Conservation (phyloP, 306 rosid genomes). For the Malus sieversii region DNA sequence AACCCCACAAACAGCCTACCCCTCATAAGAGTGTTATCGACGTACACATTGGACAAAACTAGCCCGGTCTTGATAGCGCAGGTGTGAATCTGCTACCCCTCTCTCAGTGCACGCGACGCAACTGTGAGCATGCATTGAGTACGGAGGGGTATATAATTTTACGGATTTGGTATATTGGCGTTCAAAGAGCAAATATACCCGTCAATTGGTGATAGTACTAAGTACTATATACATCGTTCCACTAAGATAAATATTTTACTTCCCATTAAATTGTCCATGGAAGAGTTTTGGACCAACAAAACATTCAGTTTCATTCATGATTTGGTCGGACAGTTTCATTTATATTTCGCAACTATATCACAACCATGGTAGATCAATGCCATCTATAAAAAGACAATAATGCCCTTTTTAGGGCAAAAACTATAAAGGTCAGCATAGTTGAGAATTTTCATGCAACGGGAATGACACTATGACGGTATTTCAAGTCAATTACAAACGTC, state of each 20-base stretch:
- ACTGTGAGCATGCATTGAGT: background rate
- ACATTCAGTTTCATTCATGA: background rate
- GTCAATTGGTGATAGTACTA: no score
- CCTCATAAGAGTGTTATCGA: slow-evolving; percentile 30
- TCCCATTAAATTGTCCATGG: no score
- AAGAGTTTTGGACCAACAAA: no score
- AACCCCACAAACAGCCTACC: slow-evolving; percentile 25
- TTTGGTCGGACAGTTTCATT: background rate
- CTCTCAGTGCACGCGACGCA: slow-evolving; percentile 6
- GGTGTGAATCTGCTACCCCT: slow-evolving; percentile 34
- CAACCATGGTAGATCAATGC: no score
- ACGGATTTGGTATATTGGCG: no score
- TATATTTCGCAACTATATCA: background rate
- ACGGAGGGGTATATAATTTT: slow-evolving; percentile 3
- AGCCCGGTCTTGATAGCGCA: slow-evolving; percentile 20
- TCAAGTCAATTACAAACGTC: background rate
- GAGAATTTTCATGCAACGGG: background rate
- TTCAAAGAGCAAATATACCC: no score
- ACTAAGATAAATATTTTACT: no score
- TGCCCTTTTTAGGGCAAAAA: background rate
- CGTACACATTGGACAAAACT: slow-evolving; percentile 24
- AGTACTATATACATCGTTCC: no score
- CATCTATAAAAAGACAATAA: no score
- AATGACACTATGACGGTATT: no score
- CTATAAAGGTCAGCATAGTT: background rate